Conservation (phyloP, 2,329 filamentous ascomycete genomes). For the Diaporthe nobilis region DNA sequence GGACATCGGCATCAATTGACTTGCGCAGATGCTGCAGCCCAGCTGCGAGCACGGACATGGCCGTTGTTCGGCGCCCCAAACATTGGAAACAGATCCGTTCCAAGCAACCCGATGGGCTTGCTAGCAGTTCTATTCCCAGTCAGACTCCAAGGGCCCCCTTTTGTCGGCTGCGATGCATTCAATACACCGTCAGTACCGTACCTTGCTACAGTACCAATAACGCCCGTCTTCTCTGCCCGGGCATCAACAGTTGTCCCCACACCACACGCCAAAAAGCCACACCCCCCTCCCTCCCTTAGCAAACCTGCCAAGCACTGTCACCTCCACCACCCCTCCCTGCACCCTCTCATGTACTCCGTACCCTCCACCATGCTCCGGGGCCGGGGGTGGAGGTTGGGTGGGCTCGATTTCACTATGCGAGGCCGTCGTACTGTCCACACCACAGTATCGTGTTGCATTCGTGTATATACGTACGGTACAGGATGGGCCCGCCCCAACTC, state of each 20-base stretch:
- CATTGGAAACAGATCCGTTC: conserved; percentile 29
- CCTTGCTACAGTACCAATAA: conserved; percentile 15
- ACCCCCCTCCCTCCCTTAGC: conserved; percentile 4
- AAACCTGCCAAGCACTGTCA: conserved; percentile 27
- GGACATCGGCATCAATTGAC: conserved; percentile 24
- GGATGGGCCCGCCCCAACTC: background rate
- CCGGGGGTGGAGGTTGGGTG: conserved; percentile 32
- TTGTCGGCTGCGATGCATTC: conserved; percentile 21
- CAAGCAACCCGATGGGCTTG: conserved; percentile 4
- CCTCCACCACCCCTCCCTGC: conserved; percentile 12
- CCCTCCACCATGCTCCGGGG: conserved; percentile 28
- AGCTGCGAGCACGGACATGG: conserved; percentile 30
- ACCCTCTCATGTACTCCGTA: conserved; percentile 29
- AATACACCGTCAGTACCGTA: conserved; percentile 1
- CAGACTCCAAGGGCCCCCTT: conserved; percentile 14
- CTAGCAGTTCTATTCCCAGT: conserved; percentile 13
- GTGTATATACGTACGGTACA: background rate
- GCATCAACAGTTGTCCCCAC: conserved; percentile 28
- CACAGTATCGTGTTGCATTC: background rate
- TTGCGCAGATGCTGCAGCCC: conserved; percentile 32
- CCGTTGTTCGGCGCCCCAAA: conserved; percentile 27
- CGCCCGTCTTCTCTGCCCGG: conserved; percentile 28
- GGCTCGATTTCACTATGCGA: conserved; percentile 20
- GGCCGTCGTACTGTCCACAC: conserved; percentile 11
- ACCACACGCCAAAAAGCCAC: background rate